Base-by-base conservation (phyloP, 371 early-diverging fungal species). In the Phascolomyces articulosus region DNA sequence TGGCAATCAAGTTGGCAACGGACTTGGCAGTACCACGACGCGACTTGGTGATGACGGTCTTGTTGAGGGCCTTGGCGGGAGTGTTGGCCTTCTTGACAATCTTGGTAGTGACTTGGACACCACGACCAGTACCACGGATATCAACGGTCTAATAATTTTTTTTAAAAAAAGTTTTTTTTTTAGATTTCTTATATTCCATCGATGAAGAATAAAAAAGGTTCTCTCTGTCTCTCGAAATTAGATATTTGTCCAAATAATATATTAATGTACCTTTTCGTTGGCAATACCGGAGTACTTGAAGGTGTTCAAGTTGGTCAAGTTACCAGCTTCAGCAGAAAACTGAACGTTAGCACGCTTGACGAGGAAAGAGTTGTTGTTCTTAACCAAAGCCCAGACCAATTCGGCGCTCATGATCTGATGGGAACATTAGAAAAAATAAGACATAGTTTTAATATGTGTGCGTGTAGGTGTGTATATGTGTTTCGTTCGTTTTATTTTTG, bases 281-380 rank as follows among this genome's bases (percentile, higher is more conserved):
- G 92, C 93, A 73, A 94, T 58, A 65, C 91, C 91, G 74, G 93
- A 92, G 90, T 84, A 92, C 89, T 93, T 94, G 89, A 86, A 91
- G 65, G 91, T 80, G 90, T 96, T 87, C 77, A 80, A 66, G 87
- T 93, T 93, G 80, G 77, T 80, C 80, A 95, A 83, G 91, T 94
- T 95, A 69, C 88, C 87, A 68, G 88, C 85, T 82, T 96, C 95
- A 58, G 89, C 68, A 68, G 89, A 87, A 85, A 96, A 85, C 82
- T 89, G 84, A 73, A 88, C 86, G 80, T 83, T 83, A 40, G 55
- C 18, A 70, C 93, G 87, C 91, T 94, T 93, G 75, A 95, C 94
- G 67, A 96, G 82, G 89, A 91, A 96, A 75, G 90, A 87, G 85
- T 85, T 87, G 85, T 89, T 89, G 85, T 91, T 88, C 83, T 90